These are phyloP conservation scores for Entophlyctis luteolus DNA, from an alignment of 192 early-diverging fungal genomes.

Conservation along the genomic window DNA sequence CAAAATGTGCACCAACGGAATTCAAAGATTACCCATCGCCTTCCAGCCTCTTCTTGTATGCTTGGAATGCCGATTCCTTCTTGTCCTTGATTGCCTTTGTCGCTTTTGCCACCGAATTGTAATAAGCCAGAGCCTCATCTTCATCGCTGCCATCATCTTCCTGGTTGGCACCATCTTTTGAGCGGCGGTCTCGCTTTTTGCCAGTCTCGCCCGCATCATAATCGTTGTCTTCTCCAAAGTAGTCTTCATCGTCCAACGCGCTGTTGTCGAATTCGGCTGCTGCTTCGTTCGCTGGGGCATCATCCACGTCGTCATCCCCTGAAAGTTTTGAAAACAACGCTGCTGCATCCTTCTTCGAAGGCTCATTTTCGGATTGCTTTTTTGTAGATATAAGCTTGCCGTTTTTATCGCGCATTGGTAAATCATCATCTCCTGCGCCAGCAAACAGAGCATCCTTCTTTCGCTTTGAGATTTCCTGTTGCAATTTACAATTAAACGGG, in stretches of 20 bases:
- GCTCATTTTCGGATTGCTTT: constrained; percentile 25
- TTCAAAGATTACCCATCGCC: neutral
- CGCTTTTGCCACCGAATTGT: constrained; percentile 24
- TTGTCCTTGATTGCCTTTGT: constrained; percentile 46
- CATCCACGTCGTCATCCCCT: constrained; percentile 68
- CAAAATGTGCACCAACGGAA: neutral
- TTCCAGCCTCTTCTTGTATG: constrained; percentile 27
- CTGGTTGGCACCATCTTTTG: constrained; percentile 60
- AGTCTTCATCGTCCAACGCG: constrained; percentile 16
- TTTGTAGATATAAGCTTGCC: constrained; percentile 13
- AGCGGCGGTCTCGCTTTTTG: constrained; percentile 46
- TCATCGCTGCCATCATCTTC: constrained; percentile 48
- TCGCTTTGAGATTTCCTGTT: constrained; percentile 2
- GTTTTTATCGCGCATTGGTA: constrained; percentile 8
- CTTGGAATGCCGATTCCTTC: constrained; percentile 31
- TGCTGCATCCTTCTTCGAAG: constrained; percentile 52
- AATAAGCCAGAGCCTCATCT: constrained; percentile 46
- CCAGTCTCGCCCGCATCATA: constrained; percentile 38
- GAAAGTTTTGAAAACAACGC: constrained; percentile 35
- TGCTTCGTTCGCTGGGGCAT: constrained; percentile 6
- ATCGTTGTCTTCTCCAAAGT: constrained; percentile 20
- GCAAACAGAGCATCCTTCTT: neutral
- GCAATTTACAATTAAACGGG: neutral
- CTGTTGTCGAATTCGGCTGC: too few species aligned
- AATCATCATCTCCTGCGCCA: constrained; percentile 16